A percentile compares a stretch with the other conserved stretches of the same genome.
Evolutionary conservation across 2,329 filamentous ascomycete genomes (phyloP).

Genomic region (Fusarium oligoseptatum): DNA sequence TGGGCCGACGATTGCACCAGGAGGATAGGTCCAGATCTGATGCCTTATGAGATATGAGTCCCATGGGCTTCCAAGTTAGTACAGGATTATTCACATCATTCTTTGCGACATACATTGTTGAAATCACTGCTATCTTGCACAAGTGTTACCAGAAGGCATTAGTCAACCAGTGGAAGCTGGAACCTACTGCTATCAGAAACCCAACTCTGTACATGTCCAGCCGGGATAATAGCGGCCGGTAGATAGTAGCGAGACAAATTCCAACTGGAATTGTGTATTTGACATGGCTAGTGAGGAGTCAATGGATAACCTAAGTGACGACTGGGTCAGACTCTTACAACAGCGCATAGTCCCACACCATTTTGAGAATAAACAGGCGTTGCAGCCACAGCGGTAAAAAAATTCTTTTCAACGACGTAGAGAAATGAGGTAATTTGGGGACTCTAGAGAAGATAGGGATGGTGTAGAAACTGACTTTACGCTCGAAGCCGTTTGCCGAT

Average conservation of each 20-base stretch:
- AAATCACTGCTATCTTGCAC: constrained; percentile 64
- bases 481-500: constrained; percentile 3
- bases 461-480: not conserved
- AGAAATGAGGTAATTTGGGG: not conserved
- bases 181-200: constrained; percentile 35
- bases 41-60: constrained; percentile 80
- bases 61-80: constrained; percentile 67
- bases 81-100: no score
- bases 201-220: constrained; percentile 35
- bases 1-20: constrained; percentile 72
- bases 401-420: not conserved
- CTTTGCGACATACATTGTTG: constrained; percentile 66
- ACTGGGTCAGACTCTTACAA: no score
- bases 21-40: constrained; percentile 79
- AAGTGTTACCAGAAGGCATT: not conserved
- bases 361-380: constrained; percentile 28
- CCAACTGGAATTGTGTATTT: constrained; percentile 43
- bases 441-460: not conserved
- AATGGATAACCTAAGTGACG: not conserved
- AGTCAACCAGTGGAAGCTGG: rapidly evolving
- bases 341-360: constrained; percentile 41
- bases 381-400: no score
- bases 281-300: constrained; percentile 26
- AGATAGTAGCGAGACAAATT: constrained; percentile 20
- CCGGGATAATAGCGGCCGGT: constrained; percentile 32